These are phyloP conservation scores for Agrocybe pediades DNA, from an alignment of 768 basidiomycete species.

Conservation along the genomic window DNA sequence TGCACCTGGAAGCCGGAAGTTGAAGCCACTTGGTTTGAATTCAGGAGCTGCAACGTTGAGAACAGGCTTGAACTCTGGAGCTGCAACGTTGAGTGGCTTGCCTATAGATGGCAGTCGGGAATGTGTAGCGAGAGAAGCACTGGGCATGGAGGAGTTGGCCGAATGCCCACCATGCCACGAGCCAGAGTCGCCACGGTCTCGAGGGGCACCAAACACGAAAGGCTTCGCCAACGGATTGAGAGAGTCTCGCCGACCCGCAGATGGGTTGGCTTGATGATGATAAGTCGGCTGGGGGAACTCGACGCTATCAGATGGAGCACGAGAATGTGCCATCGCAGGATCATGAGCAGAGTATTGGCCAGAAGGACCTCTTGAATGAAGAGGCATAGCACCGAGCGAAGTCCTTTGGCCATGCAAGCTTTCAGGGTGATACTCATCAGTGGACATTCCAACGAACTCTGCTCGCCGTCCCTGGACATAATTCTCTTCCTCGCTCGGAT, in stretches of 20 bases:
- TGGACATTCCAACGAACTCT: conserved; percentile 47
- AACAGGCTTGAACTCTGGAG: conserved; percentile 82
- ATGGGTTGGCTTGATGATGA: conserved; percentile 25
- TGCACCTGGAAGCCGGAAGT: conserved; percentile 73
- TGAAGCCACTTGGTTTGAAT: conserved; percentile 79
- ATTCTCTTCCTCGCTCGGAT: conserved; percentile 78
- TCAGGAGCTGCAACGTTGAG: conserved; percentile 80
- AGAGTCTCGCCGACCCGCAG: conserved; percentile 33
- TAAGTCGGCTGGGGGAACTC: conserved; percentile 19
- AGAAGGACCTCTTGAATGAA: conserved; percentile 68
- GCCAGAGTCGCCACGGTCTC: conserved; percentile 25
- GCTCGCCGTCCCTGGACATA: conserved; percentile 30
- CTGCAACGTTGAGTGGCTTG: conserved; percentile 76
- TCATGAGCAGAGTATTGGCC: conserved; percentile 63
- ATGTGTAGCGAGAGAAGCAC: conserved; percentile 37
- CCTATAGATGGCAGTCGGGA: conserved; percentile 52
- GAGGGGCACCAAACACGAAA: conserved; percentile 67
- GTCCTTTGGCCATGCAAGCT: conserved; percentile 29
- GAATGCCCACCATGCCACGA: conserved; percentile 22
- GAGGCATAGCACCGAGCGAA: conserved; percentile 43
- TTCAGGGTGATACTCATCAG: conserved; percentile 45
- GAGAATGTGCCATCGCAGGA: conserved; percentile 66
- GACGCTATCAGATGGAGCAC: conserved; percentile 42
- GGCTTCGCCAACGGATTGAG: conserved; percentile 85
- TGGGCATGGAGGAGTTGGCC: conserved; percentile 30